Conservation (phyloP, 345 rosid species). For the Stellera chamaejasme region DNA sequence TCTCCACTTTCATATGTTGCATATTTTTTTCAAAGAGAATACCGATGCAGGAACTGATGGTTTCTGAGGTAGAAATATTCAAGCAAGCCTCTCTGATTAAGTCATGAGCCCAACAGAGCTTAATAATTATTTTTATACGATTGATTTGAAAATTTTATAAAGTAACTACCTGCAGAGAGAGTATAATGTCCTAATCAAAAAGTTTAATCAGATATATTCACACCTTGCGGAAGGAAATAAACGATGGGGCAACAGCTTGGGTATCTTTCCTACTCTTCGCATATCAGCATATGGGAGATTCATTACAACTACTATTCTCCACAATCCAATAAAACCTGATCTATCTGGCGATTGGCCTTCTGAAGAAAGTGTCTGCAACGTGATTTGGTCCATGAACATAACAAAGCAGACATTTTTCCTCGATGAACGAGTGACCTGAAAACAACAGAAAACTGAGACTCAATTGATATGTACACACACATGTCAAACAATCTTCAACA, state of each 20-base stretch:
- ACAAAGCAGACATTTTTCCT: constrained; percentile 97
- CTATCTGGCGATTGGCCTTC: constrained; percentile 78
- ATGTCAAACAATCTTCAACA: background rate
- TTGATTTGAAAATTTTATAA: too few relatives aligned
- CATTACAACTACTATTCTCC: constrained; percentile 90
- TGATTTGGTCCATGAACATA: constrained; percentile 82
- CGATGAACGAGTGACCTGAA: constrained; percentile 77
- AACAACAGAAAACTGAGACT: constrained; percentile 12
- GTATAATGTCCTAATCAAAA: background rate
- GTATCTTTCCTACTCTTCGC: constrained; percentile 97
- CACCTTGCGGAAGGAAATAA: constrained; percentile 98
- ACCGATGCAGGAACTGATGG: too few relatives aligned
- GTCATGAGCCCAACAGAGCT: too few relatives aligned
- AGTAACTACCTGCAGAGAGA: too few relatives aligned
- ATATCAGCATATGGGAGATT: constrained; percentile 83
- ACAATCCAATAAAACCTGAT: constrained; percentile 81
- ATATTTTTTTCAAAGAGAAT: too few relatives aligned
- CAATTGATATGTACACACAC: background rate
- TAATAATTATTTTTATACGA: too few relatives aligned
- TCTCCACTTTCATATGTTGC: too few relatives aligned
- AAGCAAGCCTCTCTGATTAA: too few relatives aligned
- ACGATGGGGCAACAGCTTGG: constrained; percentile 81
- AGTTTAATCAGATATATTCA: constrained; percentile 12
- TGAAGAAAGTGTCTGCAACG: constrained; percentile 59
- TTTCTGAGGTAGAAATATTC: too few relatives aligned